These are phyloP conservation scores for Simplicillium aogashimaense DNA, from an alignment of 2,329 filamentous ascomycete species.

Conservation along the genomic window DNA sequence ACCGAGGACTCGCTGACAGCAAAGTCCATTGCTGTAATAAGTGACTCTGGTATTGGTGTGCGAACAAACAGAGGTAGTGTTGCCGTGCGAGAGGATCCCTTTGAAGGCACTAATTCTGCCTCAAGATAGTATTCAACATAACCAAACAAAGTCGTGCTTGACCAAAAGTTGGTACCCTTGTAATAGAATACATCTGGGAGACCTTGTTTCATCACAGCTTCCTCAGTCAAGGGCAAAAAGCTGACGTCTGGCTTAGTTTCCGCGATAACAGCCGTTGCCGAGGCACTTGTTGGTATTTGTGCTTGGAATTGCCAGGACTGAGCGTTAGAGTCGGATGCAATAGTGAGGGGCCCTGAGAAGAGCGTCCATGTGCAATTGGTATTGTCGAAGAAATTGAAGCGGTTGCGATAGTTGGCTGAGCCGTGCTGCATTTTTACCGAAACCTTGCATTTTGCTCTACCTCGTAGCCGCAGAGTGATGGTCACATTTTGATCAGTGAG, in stretches of 20 bases:
- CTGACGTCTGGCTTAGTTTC: not conserved
- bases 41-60: not conserved
- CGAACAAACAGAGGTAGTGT: not conserved
- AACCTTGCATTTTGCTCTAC: not conserved
- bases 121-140: not conserved
- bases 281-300: not conserved
- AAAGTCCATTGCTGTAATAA: too few relatives aligned
- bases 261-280: not conserved
- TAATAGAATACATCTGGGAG: not conserved
- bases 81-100: not conserved
- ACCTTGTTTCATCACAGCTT: too few relatives aligned
- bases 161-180: not conserved
- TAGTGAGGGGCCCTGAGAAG: not conserved
- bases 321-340: not conserved
- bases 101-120: not conserved
- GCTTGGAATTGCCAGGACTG: not conserved
- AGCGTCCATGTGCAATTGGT: not conserved
- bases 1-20: too few relatives aligned
- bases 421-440: not conserved
- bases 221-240: not conserved
- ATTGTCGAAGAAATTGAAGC: not conserved
- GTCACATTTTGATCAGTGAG: not conserved
- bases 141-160: not conserved
- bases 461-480: not conserved
- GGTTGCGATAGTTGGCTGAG: not conserved